A percentile compares a stretch with the other conserved stretches of the same genome.
phyloP scores from a whole-genome alignment of 306 rosid species.

The Styphnolobium japonicum region DNA sequence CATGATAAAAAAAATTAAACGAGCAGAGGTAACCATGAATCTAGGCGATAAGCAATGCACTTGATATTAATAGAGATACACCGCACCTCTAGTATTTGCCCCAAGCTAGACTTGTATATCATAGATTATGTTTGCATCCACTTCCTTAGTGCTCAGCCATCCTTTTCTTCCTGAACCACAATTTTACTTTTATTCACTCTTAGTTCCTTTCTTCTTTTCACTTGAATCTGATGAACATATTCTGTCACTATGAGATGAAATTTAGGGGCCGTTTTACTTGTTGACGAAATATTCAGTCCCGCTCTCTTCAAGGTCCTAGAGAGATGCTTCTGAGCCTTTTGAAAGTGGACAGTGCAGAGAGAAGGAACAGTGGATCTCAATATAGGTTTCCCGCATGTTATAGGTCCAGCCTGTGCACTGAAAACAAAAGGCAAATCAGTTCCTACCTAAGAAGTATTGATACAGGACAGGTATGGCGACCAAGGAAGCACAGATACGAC shows the following conservation, averaged over 20 bases:
- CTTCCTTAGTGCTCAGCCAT: slow-evolving; percentile 10
- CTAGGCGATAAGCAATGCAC: background rate
- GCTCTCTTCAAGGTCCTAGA: slow-evolving; percentile 48
- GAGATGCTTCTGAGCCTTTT: slow-evolving; percentile 56
- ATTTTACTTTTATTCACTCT: slow-evolving; percentile 25
- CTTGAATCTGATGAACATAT: slow-evolving; percentile 51
- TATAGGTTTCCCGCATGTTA: slow-evolving; percentile 65
- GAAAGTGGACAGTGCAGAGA: slow-evolving; percentile 56
- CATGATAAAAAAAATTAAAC: background rate
- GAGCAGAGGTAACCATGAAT: background rate
- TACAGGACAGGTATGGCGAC: too few species aligned
- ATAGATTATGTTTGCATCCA: background rate
- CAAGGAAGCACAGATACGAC: too few species aligned
- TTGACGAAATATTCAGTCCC: slow-evolving; percentile 49
- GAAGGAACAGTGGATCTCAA: slow-evolving; percentile 55
- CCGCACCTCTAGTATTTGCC: background rate
- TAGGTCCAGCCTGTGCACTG: slow-evolving; percentile 60
- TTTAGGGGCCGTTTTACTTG: slow-evolving; percentile 46
- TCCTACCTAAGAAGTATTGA: background rate
- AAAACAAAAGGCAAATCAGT: background rate
- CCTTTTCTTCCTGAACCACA: slow-evolving; percentile 30
- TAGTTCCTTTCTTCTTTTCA: slow-evolving; percentile 33
- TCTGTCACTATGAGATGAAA: slow-evolving; percentile 49
- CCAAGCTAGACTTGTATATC: background rate
- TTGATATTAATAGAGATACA: background rate